Conservation (phyloP, 768 basidiomycete genomes). For the Hericium alpestre region DNA sequence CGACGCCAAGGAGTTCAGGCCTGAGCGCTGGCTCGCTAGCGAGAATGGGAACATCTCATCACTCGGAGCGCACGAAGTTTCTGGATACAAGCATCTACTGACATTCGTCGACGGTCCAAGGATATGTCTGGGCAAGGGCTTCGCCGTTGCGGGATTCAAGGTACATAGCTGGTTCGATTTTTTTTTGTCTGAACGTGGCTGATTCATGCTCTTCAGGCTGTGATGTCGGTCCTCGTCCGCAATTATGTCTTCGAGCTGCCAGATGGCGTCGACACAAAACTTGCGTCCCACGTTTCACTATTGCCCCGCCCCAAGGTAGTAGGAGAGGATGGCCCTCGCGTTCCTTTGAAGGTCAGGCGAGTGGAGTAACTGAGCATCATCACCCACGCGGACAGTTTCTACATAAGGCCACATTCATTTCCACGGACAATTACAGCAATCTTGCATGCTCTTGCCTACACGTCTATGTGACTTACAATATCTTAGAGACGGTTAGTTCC, state of each 20-base stretch:
- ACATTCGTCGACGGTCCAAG: not conserved
- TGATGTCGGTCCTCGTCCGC: not conserved
- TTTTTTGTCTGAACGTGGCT: not conserved
- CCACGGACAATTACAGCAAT: too few relatives aligned
- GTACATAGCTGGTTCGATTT: not conserved
- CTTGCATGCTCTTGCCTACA: too few relatives aligned
- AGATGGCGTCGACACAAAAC: not conserved
- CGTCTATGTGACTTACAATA: too few relatives aligned
- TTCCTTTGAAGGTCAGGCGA: not conserved
- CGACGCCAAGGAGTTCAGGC: slow-evolving; percentile 33
- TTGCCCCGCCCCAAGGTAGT: not conserved
- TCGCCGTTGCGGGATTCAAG: not conserved
- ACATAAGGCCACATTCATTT: too few relatives aligned
- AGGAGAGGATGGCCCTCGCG: not conserved
- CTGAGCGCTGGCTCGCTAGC: slow-evolving; percentile 29
- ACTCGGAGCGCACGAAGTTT: not conserved
- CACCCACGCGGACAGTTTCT: too few relatives aligned
- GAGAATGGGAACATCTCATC: not conserved
- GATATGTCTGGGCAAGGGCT: not conserved
- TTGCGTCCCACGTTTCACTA: not conserved
- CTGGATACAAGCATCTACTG: not conserved
- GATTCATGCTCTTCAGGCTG: not conserved
- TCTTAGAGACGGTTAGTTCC: too few relatives aligned
- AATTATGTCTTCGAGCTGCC: not conserved
- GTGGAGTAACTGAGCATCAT: not conserved